Evolutionary conservation across 148 eudicot species (phyloP), one percentile per base, ranked within the genome.

Genomic region (Diospyros kaki): DNA sequence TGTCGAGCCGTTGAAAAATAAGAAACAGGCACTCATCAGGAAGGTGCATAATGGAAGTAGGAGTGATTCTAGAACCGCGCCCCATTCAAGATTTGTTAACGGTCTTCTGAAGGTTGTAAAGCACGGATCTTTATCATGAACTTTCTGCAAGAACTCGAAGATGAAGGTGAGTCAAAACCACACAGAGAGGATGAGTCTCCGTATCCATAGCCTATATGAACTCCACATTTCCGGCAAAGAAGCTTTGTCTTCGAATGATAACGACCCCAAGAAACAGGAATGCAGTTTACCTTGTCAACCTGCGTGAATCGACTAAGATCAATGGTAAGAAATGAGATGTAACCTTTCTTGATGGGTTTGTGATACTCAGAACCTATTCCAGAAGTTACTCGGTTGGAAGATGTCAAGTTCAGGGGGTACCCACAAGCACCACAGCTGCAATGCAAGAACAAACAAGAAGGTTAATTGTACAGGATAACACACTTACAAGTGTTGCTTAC

Each of bases 341-440:
- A 81, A 54, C 93, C 97, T 75, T 87, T 85, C 76, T 78, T 83
- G 14, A 90, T 80, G 52, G 93, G 85, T 80, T 84, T 90, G 50
- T 83, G 87, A 66, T 92, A 92, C 68, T 87, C 81, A 64, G 92
- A 87, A 55, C 88, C 91, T 9, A 89, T 87, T 50, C 84, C 87
- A 53, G 90, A 82, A 44, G 97, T 89, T 62, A 81, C 79, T 42
- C 93, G 84, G 67, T 79, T 84, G 5, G 93, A 90, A 14, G 94
- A 92, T 81, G 84, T 82, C 77, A 92, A 74, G 71, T 90, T 87
- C 54, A 92, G 85, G 72, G 84, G 86, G 76, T 87, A 92, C 58
- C 91, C 93, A 81, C 97, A 92, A 58, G 91, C 82, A 0, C 94
- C 97, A 76, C 97, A 92, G 68, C 97, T 92, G 92, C 78, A 80